Conservation (phyloP, 179 eudicot species). For the Beta macrorhiza region DNA sequence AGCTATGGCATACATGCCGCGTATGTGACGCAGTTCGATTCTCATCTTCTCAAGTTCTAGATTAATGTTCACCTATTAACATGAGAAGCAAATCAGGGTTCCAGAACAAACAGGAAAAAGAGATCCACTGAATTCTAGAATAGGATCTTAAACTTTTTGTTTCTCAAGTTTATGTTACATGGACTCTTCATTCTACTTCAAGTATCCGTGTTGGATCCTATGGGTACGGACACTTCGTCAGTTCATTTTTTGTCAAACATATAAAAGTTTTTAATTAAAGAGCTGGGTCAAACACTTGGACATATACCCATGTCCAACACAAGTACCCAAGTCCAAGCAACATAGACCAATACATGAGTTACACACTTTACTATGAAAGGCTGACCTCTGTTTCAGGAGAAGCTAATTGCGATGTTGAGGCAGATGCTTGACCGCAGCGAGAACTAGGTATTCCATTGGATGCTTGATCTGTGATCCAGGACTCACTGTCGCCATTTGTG, state of each 20-base stretch:
- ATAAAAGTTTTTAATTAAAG: too few relatives aligned
- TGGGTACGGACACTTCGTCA: too few relatives aligned
- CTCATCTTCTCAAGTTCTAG: conserved; percentile 76
- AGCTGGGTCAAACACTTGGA: too few relatives aligned
- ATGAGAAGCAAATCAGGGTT: not conserved
- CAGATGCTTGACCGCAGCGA: conserved; percentile 5
- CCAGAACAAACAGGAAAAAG: not conserved
- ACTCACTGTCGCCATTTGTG: conserved; percentile 30
- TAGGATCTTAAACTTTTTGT: not conserved
- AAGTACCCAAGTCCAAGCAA: too few relatives aligned
- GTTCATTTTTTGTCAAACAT: too few relatives aligned
- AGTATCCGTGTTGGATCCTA: too few relatives aligned
- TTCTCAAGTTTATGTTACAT: not conserved
- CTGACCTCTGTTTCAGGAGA: conserved; percentile 41
- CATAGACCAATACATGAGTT: not conserved
- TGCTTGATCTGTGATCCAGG: conserved; percentile 43
- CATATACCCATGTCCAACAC: too few relatives aligned
- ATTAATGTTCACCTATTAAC: conserved; percentile 42
- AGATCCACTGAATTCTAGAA: not conserved
- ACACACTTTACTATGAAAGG: conserved; percentile 6
- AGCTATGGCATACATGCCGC: conserved; percentile 79
- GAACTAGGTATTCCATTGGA: conserved; percentile 37
- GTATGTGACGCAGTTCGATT: conserved; percentile 70
- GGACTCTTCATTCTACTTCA: too few relatives aligned
- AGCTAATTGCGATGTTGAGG: not conserved